Conservation (phyloP, 805 yeast species). For the Lachancea sp. region DNA sequence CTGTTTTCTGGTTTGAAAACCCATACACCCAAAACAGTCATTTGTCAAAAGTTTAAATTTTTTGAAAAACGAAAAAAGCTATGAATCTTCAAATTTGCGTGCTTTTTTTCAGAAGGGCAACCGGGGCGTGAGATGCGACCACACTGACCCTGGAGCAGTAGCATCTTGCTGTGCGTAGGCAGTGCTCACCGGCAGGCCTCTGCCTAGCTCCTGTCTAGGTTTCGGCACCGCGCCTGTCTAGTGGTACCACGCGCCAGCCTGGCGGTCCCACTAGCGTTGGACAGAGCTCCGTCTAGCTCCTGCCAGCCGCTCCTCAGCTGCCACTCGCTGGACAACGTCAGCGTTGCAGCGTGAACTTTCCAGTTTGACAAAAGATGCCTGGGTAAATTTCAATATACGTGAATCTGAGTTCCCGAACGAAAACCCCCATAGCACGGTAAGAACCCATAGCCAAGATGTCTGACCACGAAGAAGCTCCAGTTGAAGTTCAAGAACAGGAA, state of each 20-base stretch:
- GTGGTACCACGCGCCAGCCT: not conserved
- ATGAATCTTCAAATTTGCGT: not conserved
- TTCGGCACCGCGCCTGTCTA: not conserved
- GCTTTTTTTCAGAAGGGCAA: too few relatives aligned
- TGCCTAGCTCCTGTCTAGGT: not conserved
- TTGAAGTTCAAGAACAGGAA: conserved; percentile 57
- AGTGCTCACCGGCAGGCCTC: not conserved
- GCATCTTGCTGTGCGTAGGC: not conserved
- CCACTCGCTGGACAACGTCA: too few relatives aligned
- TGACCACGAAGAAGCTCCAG: conserved; percentile 67
- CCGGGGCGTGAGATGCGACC: too few relatives aligned
- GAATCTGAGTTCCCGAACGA: not conserved
- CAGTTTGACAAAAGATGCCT: conserved; percentile 1
- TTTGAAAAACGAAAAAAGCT: not conserved
- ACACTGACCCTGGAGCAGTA: too few relatives aligned
- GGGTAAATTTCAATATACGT: conserved; percentile 1
- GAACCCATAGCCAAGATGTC: conserved; percentile 47
- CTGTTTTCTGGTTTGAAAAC: not conserved
- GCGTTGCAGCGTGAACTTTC: not conserved
- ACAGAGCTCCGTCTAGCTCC: conserved; percentile 3
- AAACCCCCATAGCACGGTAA: conserved; percentile 4
- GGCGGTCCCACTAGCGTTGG: not conserved
- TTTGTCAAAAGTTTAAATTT: not conserved
- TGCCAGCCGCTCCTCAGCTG: not conserved
- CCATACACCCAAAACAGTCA: not conserved